Evolutionary conservation across 768 basidiomycete species (phyloP).

Genomic region (Boletus rubescentipes): DNA sequence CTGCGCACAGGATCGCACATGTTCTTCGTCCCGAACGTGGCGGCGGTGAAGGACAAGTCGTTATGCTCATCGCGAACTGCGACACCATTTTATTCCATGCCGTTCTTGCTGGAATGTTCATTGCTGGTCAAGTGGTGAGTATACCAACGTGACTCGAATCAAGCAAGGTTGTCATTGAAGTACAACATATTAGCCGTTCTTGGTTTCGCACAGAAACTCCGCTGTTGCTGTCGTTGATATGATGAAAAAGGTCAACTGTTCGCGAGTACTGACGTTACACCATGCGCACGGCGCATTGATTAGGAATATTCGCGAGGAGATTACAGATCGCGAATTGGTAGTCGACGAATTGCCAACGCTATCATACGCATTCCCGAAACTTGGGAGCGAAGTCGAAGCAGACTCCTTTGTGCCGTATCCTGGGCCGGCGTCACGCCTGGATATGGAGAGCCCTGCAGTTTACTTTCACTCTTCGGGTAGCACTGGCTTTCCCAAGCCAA

Average conservation of each 20-base stretch:
- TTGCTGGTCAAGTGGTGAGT: conserved; percentile 32
- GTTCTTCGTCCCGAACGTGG: no score
- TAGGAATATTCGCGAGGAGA: conserved; percentile 1
- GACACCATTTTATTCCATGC: conserved; percentile 23
- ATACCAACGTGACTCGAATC: conserved; percentile 26
- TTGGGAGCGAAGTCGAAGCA: conserved; percentile 30
- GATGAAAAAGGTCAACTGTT: conserved; percentile 9
- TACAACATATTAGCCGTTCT: conserved; percentile 25
- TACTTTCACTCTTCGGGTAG: conserved; percentile 33
- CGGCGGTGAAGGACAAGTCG: no score
- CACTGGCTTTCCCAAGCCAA: conserved; percentile 45
- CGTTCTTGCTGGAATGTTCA: conserved; percentile 20
- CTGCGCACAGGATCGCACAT: no score
- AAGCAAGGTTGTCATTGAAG: conserved; percentile 21
- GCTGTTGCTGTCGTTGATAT: conserved; percentile 5
- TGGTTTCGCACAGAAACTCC: conserved; percentile 26
- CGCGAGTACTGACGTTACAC: conserved; percentile 10
- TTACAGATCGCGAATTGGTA: background rate
- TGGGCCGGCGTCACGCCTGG: background rate
- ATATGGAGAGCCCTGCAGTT: background rate
- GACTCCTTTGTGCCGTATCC: conserved; percentile 15
- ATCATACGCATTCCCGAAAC: no score
- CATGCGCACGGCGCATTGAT: conserved; percentile 14
- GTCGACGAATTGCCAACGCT: conserved; percentile 21
- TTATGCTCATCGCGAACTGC: no score